phyloP scores from a whole-genome alignment of 495 filamentous ascomycete genomes.

The Aspergillus panamensis region DNA sequence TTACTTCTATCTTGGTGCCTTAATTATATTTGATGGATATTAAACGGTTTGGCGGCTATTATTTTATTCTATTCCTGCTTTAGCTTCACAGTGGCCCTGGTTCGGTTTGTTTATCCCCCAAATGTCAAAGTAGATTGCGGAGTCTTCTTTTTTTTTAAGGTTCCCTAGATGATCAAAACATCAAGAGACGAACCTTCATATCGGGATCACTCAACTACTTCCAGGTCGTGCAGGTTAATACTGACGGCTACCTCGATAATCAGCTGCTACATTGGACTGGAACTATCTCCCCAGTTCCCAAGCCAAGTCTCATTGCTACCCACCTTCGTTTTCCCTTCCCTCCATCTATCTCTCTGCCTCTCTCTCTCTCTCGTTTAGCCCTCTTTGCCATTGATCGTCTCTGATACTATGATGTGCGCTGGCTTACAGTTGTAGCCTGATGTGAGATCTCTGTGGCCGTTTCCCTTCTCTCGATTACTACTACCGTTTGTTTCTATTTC shows the following conservation, averaged over 20 bases:
- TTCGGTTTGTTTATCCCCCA: not conserved
- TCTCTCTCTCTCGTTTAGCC: constrained; percentile 1
- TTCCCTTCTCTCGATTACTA: constrained; percentile 13
- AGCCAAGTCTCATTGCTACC: constrained; percentile 9
- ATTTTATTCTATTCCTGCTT: constrained; percentile 3
- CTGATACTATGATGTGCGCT: constrained; percentile 9
- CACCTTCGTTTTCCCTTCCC: constrained; percentile 7
- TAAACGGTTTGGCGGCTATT: not conserved
- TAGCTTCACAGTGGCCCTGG: not conserved
- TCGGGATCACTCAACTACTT: constrained; percentile 5
- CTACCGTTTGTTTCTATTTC: constrained; percentile 14
- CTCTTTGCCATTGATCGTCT: constrained; percentile 8
- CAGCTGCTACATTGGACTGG: constrained; percentile 2
- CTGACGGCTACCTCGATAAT: constrained; percentile 1
- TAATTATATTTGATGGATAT: not conserved
- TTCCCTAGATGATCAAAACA: constrained; percentile 11
- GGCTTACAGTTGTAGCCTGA: constrained; percentile 17
- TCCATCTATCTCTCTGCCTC: not conserved
- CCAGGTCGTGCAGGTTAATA: constrained; percentile 11
- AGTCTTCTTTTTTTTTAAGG: constrained; percentile 9
- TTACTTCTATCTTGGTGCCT: constrained; percentile 7
- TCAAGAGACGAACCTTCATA: constrained; percentile 14
- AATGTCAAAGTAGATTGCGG: constrained; percentile 3
- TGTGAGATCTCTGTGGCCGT: constrained; percentile 21
- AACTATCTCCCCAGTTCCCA: not conserved